phyloP scores from a whole-genome alignment of 1,284 basidiomycete genomes.

The Malassezia restricta region DNA sequence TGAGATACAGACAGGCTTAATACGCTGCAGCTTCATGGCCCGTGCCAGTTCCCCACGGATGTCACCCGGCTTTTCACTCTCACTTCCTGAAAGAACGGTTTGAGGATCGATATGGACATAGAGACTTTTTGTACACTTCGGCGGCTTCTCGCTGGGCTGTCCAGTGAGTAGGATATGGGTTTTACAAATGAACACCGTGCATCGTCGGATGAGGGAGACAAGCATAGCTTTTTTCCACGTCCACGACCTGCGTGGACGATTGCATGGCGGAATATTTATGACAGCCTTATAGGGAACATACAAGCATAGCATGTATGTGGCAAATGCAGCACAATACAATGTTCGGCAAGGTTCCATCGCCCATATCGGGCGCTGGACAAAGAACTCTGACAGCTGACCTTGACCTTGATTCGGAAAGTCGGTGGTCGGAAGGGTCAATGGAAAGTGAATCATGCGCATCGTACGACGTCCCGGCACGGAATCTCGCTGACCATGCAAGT shows the following conservation, averaged over 20 bases:
- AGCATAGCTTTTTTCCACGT: slow-evolving; percentile 34
- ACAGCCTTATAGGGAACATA: slow-evolving; percentile 29
- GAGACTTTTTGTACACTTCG: slow-evolving; percentile 25
- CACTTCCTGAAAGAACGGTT: neutral
- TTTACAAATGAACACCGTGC: slow-evolving; percentile 30
- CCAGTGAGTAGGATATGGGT: slow-evolving; percentile 29
- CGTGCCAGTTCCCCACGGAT: slow-evolving; percentile 30
- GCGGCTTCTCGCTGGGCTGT: slow-evolving; percentile 23
- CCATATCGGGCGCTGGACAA: slow-evolving; percentile 30
- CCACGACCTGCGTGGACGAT: slow-evolving; percentile 27
- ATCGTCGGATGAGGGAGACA: slow-evolving; percentile 30
- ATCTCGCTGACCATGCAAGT: neutral
- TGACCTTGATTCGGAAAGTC: slow-evolving; percentile 36
- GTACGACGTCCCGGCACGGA: neutral
- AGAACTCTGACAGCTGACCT: slow-evolving; percentile 31
- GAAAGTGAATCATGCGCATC: neutral
- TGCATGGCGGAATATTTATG: slow-evolving; percentile 17
- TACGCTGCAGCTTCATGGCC: slow-evolving; percentile 25
- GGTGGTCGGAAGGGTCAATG: slow-evolving; percentile 12
- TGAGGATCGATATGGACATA: slow-evolving; percentile 32
- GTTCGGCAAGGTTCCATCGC: slow-evolving; percentile 30
- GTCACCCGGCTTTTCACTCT: neutral
- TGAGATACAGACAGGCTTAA: slow-evolving; percentile 19
- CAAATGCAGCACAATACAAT: slow-evolving; percentile 34
- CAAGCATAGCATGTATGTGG: slow-evolving; percentile 26